A percentile compares a stretch with the other conserved stretches of the same genome.
These are phyloP conservation scores for Prinsepia uniflora DNA, from an alignment of 306 rosid species.

Conservation along the genomic window DNA sequence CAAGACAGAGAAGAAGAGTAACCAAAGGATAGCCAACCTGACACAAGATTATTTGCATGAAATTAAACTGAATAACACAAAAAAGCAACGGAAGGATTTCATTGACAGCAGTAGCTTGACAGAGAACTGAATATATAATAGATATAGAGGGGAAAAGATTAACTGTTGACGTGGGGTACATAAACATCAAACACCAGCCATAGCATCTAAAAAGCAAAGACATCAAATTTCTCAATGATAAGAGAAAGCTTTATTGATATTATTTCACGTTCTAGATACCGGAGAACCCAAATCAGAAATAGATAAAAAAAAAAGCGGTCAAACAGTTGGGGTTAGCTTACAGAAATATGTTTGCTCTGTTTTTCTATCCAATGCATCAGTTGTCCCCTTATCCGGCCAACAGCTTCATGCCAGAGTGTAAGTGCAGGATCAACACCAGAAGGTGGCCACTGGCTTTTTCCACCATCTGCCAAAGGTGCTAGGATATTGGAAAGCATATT, in stretches of 20 bases:
- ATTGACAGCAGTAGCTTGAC: not conserved
- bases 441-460: slow-evolving; percentile 99
- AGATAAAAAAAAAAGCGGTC: not conserved
- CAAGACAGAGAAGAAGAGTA: slow-evolving; percentile 95
- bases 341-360: slow-evolving; percentile 97
- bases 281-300: slow-evolving; percentile 2
- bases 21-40: slow-evolving; percentile 98
- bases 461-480: slow-evolving; percentile 98
- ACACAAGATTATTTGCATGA: slow-evolving; percentile 15
- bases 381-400: slow-evolving; percentile 83
- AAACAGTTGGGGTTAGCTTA: slow-evolving; percentile 34
- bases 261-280: not conserved
- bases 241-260: not conserved
- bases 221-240: not conserved
- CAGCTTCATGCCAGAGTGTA: slow-evolving; percentile 94
- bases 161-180: not conserved
- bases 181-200: not conserved
- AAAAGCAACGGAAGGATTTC: not conserved
- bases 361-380: slow-evolving; percentile 95
- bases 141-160: not conserved
- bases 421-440: slow-evolving; percentile 95
- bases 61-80: not conserved
- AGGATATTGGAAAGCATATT: slow-evolving; percentile 95
- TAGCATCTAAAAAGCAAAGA: not conserved
- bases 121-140: not conserved